These are phyloP conservation scores for Ophiostoma sp. DNA, from an alignment of 2,329 filamentous ascomycete genomes.

Conservation along the genomic window DNA sequence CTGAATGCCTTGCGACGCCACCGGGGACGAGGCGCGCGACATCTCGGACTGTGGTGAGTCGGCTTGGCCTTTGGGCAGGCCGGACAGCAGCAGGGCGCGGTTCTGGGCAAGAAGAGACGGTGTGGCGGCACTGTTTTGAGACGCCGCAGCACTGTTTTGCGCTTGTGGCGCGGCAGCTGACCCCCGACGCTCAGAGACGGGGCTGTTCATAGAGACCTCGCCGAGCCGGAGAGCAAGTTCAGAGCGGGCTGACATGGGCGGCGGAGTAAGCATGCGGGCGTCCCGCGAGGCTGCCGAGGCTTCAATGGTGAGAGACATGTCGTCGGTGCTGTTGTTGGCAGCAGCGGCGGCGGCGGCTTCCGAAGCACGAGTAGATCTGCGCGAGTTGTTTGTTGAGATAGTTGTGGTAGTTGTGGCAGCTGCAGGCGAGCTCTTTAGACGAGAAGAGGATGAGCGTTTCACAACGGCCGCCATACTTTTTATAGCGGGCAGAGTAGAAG, in stretches of 20 bases:
- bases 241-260: constrained; percentile 17
- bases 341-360: neutral
- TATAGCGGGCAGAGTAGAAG: neutral
- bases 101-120: constrained; percentile 24
- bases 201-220: constrained; percentile 21
- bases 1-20: neutral
- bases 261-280: constrained; percentile 23
- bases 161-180: neutral
- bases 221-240: constrained; percentile 23
- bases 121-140: neutral
- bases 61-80: constrained; percentile 18
- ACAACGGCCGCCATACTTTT: neutral
- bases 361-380: constrained; percentile 8
- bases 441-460: constrained; percentile 7
- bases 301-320: constrained; percentile 18
- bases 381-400: neutral
- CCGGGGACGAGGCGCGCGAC: neutral
- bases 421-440: neutral
- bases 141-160: neutral
- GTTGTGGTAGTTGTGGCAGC: neutral
- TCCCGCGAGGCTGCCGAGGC: neutral
- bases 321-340: neutral
- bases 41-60: neutral
- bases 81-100: constrained; percentile 25
- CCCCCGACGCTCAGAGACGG: neutral